These are phyloP conservation scores for Saccharum hybrid DNA, from an alignment of 202 grass and related monocot genomes.

Conservation along the genomic window DNA sequence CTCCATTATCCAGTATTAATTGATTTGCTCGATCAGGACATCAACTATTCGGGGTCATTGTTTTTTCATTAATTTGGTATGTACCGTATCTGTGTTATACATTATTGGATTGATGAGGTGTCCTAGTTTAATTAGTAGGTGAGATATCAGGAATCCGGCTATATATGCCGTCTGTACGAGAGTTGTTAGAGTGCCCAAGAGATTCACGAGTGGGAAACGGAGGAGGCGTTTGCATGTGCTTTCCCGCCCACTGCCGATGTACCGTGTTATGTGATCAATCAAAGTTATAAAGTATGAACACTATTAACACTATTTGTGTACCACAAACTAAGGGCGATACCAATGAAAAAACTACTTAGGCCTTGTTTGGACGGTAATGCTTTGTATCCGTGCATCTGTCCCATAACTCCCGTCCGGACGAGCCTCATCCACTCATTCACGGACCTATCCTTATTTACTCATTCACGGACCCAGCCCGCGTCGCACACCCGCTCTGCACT, in stretches of 20 bases:
- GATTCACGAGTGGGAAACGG: constrained; percentile 34
- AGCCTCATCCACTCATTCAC: too few relatives aligned
- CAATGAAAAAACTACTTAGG: too few relatives aligned
- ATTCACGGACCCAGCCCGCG: too few relatives aligned
- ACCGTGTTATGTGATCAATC: constrained; percentile 26
- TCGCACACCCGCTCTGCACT: too few relatives aligned
- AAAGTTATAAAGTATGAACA: constrained; percentile 45
- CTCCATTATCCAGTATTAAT: constrained; percentile 63
- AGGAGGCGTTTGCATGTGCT: constrained; percentile 53
- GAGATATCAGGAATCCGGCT: constrained; percentile 38
- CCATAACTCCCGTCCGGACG: too few relatives aligned
- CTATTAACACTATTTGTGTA: neutral
- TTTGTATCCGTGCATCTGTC: too few relatives aligned
- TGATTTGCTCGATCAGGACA: neutral
- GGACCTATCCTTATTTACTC: too few relatives aligned
- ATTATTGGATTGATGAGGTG: neutral
- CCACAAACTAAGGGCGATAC: too few relatives aligned
- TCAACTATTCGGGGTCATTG: constrained; percentile 22
- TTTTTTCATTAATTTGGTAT: constrained; percentile 35
- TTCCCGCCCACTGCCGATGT: constrained; percentile 44
- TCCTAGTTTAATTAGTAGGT: neutral
- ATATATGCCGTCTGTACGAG: constrained; percentile 2
- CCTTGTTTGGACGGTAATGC: too few relatives aligned
- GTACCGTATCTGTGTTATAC: constrained; percentile 30
- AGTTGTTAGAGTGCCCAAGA: constrained; percentile 30